Evolutionary conservation across 2,329 filamentous ascomycete genomes (phyloP).

Genomic region (Penicillium sp.): DNA sequence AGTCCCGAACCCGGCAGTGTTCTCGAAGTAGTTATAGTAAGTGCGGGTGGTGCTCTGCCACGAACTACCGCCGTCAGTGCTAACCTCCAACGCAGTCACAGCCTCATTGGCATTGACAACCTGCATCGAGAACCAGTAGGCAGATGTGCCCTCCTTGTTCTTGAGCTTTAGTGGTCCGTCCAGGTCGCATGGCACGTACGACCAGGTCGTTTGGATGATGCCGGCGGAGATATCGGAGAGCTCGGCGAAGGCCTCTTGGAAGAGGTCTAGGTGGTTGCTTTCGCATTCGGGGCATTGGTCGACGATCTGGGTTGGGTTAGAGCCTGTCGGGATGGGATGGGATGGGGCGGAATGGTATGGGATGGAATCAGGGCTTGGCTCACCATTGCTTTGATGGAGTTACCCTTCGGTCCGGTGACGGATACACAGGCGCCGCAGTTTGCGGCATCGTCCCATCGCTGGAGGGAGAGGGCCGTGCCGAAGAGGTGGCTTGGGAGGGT

Average conservation of each 20-base stretch:
- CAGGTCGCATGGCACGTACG: conserved; percentile 46
- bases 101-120: conserved; percentile 55
- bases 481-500: conserved; percentile 49
- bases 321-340: background rate
- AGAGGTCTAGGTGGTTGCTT: conserved; percentile 49
- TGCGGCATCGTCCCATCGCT: conserved; percentile 47
- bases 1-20: conserved; percentile 49
- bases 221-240: conserved; percentile 42
- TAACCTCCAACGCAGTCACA: conserved; percentile 52
- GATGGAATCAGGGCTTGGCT: conserved; percentile 9
- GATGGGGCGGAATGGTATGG: background rate
- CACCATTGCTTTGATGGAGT: conserved; percentile 57
- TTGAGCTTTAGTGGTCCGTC: conserved; percentile 43
- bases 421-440: conserved; percentile 56
- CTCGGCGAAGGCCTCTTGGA: conserved; percentile 43
- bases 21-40: conserved; percentile 56
- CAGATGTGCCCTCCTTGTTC: conserved; percentile 44
- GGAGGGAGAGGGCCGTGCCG: conserved; percentile 53
- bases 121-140: conserved; percentile 54
- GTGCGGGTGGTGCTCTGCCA: conserved; percentile 51
- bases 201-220: conserved; percentile 45
- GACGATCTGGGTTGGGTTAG: conserved; percentile 36
- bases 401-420: conserved; percentile 45
- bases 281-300: conserved; percentile 52
- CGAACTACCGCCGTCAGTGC: conserved; percentile 50